Base-by-base conservation (phyloP, 768 basidiomycete species). In the Lactarius vividus region DNA sequence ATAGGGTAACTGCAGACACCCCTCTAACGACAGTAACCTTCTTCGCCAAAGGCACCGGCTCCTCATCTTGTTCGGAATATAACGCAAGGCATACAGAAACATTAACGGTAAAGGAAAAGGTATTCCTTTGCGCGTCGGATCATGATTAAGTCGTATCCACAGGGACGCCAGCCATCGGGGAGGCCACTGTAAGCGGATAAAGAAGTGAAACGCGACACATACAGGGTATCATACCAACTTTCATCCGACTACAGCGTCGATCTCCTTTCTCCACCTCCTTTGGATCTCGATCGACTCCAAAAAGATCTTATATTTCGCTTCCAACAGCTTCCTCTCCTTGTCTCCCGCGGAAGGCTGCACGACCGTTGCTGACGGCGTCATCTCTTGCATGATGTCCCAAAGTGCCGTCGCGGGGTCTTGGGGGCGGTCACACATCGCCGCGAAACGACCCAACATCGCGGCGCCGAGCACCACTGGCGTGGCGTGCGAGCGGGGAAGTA, bases 351-450 rank as follows among this genome's bases (percentile, higher is more conserved):
- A 77, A 2, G 96, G 92, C 8, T 77, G 73, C 39, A 99, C 81
- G 53, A 89, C 79, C 18, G 83, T 85, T 4, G 91, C 96, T 1
- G 87, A 79, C 39, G 92, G 89, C 8, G 95, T 96, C 97, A 99
- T 98, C 70, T 94, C 89, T 64, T 88, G 94, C 96, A 98, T 98
- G 71, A 96, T 91, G 55, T 86, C 81, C 96, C 97, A 99, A 69
- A 98, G 79, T 67, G 81, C 77, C 67, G 88, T 83, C 28, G 85
- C 85, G 67, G 87, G 83, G 61, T 81, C 80, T 54, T 79, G 76
- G 66, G 71, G 79, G 70, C 58, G 79, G 60, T 79, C 73, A 55
- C 75, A 72, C 70, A 91, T 89, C 29, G 84, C 85, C 2, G 96
- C 96, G 72, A 92, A 90, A 61, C 92, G 82, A 16, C 90, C 97